These are phyloP conservation scores for Puccinellia tenuiflora DNA, from an alignment of 176 grass and related monocot genomes.

Conservation along the genomic window DNA sequence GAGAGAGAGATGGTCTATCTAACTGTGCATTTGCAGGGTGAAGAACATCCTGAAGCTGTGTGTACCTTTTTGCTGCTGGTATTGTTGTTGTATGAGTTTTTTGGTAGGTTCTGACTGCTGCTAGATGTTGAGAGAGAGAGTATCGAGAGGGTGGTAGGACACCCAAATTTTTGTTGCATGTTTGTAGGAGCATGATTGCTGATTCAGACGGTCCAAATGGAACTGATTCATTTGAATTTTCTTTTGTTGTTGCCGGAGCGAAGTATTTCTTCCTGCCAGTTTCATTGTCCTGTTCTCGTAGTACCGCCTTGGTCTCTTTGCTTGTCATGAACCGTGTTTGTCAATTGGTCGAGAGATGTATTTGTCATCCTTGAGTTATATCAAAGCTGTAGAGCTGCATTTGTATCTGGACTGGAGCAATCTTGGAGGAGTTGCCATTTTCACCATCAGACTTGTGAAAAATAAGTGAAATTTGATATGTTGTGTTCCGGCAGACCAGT, in stretches of 20 bases:
- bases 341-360: too few relatives aligned
- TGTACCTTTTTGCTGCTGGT: conserved; percentile 9
- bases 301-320: too few relatives aligned
- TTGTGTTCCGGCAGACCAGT: too few relatives aligned
- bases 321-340: too few relatives aligned
- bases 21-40: conserved; percentile 33
- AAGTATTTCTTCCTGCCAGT: not conserved
- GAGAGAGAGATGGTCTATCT: conserved; percentile 26
- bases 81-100: conserved; percentile 25
- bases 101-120: conserved; percentile 39
- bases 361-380: too few relatives aligned
- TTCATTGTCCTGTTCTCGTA: not conserved
- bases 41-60: conserved; percentile 30
- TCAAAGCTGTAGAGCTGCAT: too few relatives aligned
- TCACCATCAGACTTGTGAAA: too few relatives aligned
- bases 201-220: conserved; percentile 27
- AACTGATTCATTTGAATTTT: not conserved
- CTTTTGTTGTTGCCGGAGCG: not conserved
- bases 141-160: not conserved
- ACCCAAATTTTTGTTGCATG: not conserved
- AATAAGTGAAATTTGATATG: too few relatives aligned
- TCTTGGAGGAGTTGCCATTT: too few relatives aligned
- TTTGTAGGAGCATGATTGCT: conserved; percentile 4
- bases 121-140: conserved; percentile 19
- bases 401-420: too few relatives aligned